Evolutionary conservation across 192 early-diverging fungal genomes (phyloP).

Genomic region (Mortierella hygrophila): DNA sequence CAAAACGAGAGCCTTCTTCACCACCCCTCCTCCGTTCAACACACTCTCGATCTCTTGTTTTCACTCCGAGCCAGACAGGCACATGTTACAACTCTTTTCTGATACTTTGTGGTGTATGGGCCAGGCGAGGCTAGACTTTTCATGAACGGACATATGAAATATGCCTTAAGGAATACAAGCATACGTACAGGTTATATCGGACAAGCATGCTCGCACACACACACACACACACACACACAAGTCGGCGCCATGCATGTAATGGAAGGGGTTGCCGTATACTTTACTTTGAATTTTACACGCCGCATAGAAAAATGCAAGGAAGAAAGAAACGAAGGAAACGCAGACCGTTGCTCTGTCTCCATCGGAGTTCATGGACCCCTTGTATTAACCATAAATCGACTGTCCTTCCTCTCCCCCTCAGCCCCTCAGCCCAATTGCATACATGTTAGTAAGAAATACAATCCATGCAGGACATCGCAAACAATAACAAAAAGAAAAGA

Average conservation of each 20-base stretch:
- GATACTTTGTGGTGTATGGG: not conserved
- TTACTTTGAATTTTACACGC: not conserved
- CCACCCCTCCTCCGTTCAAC: not conserved
- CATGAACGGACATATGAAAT: not conserved
- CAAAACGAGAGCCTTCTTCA: not conserved
- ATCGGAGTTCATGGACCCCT: too few species aligned
- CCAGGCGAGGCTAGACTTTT: not conserved
- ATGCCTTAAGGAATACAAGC: not conserved
- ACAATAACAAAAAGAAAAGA: not conserved
- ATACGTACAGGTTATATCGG: not conserved
- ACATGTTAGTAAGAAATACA: not conserved
- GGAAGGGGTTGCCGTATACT: not conserved
- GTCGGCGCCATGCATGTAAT: not conserved
- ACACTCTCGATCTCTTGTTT: not conserved
- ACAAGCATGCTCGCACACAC: not conserved
- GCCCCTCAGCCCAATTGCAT: not conserved
- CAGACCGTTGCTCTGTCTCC: too few species aligned
- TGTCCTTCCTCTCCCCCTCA: not conserved
- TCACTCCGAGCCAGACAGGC: constrained; percentile 5
- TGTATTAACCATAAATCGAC: not conserved
- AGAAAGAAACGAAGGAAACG: not conserved
- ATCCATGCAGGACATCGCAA: not conserved
- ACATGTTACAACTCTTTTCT: not conserved
- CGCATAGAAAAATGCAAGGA: not conserved
- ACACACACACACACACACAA: too few species aligned